Base-by-base conservation (phyloP, 805 yeast species). In the Barnettozyma californica region DNA sequence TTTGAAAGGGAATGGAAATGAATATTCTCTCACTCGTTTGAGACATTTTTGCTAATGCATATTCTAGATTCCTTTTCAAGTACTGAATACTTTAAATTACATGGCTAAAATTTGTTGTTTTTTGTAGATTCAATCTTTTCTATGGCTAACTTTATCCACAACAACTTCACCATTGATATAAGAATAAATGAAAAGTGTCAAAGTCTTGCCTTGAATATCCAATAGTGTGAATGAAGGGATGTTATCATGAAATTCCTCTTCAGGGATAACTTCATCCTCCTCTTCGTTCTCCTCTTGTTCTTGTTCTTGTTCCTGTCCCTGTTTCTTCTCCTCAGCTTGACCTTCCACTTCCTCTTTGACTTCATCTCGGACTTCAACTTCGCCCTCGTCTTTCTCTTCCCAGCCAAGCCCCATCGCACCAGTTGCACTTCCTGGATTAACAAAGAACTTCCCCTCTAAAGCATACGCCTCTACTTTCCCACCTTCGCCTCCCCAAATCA, bases 341-440 rank as follows among this genome's bases (percentile, higher is more conserved):
- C 53, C 51, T 13, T 54, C 44, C 27, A 41, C 45, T 10, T 43
- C 54, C 14, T 53, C 56, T 25, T 51, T 62, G 16, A 56, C 60
- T 23, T 66, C 67, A 29, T 64, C 64, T 1, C 57, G 59, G n/a
- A n/a, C n/a, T n/a, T n/a, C n/a, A n/a, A n/a, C 62, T 19, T 56
- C 60, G 21, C 66, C 67, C 29, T 64, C 64, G 1, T 57, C 59
- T 18, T 76, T 80, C 2, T 73, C 75, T 49, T 82, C 82, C 68
- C 82, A 80, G 59, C 82, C 84, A 29, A 86, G 76, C 39, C 77
- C 76, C 55, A 77, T 80, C 0, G 97, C 97, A 23, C 99, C 99
- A 0, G 97, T 91, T 38, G 95, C 95, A 62, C 95, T 85, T 0
- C 99, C 99, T 0, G 99, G 98, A 64, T 88, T 92, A n/a, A 94